Evolutionary conservation across 108 stramenopile genomes (phyloP).

Genomic region (Phaeodactylum tricornutum): DNA sequence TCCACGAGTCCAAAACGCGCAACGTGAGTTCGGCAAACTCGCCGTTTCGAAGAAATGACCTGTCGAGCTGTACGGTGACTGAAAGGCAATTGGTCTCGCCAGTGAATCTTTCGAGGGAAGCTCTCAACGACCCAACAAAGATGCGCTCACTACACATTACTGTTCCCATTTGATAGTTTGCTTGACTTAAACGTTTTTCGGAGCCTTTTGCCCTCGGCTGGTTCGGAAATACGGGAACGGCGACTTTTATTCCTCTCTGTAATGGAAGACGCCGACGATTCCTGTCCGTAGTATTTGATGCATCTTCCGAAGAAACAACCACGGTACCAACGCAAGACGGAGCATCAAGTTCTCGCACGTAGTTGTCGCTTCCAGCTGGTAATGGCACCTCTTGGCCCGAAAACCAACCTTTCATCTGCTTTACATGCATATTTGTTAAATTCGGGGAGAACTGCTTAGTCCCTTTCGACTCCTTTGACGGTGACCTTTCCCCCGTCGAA

Average conservation of each 20-base stretch:
- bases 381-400: too few relatives aligned
- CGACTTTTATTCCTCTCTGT: constrained; percentile 61
- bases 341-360: too few relatives aligned
- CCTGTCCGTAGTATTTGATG: too few relatives aligned
- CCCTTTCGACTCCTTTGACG: too few relatives aligned
- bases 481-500: too few relatives aligned
- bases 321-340: too few relatives aligned
- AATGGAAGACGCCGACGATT: constrained; percentile 15
- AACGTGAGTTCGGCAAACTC: constrained; percentile 67
- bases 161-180: constrained; percentile 67
- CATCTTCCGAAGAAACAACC: too few relatives aligned
- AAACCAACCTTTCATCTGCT: too few relatives aligned
- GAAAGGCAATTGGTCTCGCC: constrained; percentile 55
- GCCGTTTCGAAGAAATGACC: constrained; percentile 60
- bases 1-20: constrained; percentile 71
- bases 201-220: constrained; percentile 18
- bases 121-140: constrained; percentile 14
- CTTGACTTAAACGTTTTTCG: constrained; percentile 11
- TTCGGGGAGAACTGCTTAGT: too few relatives aligned
- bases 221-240: constrained; percentile 64
- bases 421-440: too few relatives aligned
- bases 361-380: too few relatives aligned
- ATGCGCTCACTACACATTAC: constrained; percentile 61
- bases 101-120: too few relatives aligned
- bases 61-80: constrained; percentile 65